Conservation (phyloP, 192 early-diverging fungal species). For the Podila epicladia region DNA sequence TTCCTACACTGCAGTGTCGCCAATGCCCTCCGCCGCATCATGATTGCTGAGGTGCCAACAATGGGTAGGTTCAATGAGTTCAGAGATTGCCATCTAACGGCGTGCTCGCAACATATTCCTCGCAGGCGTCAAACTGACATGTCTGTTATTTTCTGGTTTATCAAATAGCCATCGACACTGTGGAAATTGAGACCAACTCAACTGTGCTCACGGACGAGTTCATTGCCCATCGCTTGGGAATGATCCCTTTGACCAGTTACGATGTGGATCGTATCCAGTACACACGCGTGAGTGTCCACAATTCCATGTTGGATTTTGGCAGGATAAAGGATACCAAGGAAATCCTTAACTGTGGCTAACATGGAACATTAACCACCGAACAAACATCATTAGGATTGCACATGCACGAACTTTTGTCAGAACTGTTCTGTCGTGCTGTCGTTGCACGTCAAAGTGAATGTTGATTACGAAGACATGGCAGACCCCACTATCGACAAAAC, state of each 20-base stretch:
- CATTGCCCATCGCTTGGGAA: conserved; percentile 92
- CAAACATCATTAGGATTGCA: conserved; percentile 65
- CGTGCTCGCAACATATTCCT: not conserved
- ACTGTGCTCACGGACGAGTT: conserved; percentile 96
- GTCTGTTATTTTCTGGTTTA: not conserved
- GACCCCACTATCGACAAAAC: conserved; percentile 66
- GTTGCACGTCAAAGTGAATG: conserved; percentile 85
- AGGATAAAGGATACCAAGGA: not conserved
- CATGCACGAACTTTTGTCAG: conserved; percentile 82
- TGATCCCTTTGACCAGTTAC: conserved; percentile 89
- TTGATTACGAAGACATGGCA: conserved; percentile 56
- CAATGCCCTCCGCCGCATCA: conserved; percentile 91
- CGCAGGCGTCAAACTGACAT: too few species aligned
- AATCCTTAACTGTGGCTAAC: not conserved
- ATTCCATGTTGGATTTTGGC: not conserved
- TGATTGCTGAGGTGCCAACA: conserved; percentile 98
- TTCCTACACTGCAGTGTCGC: conserved; percentile 70
- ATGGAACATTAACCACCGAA: too few species aligned
- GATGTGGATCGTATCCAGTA: conserved; percentile 85
- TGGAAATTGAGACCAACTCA: conserved; percentile 93
- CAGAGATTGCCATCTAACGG: not conserved
- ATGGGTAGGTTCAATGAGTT: conserved; percentile 64
- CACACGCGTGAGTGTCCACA: conserved; percentile 61
- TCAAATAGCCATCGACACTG: conserved; percentile 90
- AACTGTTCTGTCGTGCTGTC: conserved; percentile 92